Base-by-base conservation (phyloP, 2,329 filamentous ascomycete species). In the Mycogone perniciosa region DNA sequence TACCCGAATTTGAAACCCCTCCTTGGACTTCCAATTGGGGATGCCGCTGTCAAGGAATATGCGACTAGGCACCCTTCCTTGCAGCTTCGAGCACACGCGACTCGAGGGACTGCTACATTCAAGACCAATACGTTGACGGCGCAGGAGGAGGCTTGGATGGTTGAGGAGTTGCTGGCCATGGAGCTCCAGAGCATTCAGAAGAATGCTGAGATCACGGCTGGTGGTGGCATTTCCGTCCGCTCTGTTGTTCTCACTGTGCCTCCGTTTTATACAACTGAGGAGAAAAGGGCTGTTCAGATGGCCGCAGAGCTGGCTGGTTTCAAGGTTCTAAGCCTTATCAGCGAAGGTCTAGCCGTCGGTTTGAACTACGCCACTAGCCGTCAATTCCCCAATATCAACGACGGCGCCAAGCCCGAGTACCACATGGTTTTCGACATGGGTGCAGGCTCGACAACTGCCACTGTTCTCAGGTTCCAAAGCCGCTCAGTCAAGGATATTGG, bases 371-470 rank as follows among this genome's bases (percentile, higher is more conserved):
- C 93, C 40, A 96, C 90, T 30, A 87, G 82, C 62, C 83, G 93
- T 62, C 89, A 87, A 11, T 99, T 97, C 69, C 89, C 91, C 35
- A 89, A 82, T 60, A 76, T 93, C 54, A 87, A 82, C 50, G 85
- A 93, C 48, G 89, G 89, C 49, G 86, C 81, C 57, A 90, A 90
- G 73, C 86, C 93, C 0, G 93, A 99, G 70, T 82, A 91, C 61
- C 89, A 99, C 71, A 73, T 99, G 67, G 82, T 99, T 31, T 99
- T 93, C 64, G 93, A 99, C 66, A 97, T 99, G 91, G 93, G 93
- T 59, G 91, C 93, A 59, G 93, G 93, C 4, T 96, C 89, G 42
- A 88, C 92, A 31, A 95, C 89, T 61, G 92, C 92, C 4, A 93
- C 90, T 6, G 75, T 99, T 47, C 72, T 99, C 65, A 86, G 85